Conservation (phyloP, 495 filamentous ascomycete species). For the Trypethelium eluteriae region DNA sequence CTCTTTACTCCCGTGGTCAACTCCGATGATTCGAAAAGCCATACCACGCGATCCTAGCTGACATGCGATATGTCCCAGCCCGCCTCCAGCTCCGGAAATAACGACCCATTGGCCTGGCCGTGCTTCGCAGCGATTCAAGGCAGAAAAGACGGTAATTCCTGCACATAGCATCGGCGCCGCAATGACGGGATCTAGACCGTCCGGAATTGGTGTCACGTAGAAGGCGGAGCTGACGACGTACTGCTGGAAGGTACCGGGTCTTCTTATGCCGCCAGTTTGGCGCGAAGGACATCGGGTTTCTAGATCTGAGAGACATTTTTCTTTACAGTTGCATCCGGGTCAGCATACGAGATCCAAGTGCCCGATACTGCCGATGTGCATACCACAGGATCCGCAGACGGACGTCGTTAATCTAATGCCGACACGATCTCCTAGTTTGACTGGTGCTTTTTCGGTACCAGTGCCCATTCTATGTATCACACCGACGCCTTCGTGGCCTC, state of each 20-base stretch:
- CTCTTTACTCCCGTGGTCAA: constrained; percentile 59
- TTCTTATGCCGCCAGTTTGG: background rate
- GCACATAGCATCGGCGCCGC: constrained; percentile 52
- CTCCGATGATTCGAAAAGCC: constrained; percentile 60
- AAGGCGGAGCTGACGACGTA: constrained; percentile 55
- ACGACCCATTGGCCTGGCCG: constrained; percentile 56
- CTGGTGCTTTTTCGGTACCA: constrained; percentile 41
- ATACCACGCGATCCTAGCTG: constrained; percentile 57
- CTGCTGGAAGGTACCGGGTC: constrained; percentile 64
- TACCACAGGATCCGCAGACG: constrained; percentile 31
- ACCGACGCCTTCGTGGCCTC: constrained; percentile 44
- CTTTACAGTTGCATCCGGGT: background rate
- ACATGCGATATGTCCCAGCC: constrained; percentile 45
- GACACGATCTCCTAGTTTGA: constrained; percentile 55
- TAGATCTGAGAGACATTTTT: constrained; percentile 4
- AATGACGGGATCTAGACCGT: constrained; percentile 47
- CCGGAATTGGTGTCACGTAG: constrained; percentile 63
- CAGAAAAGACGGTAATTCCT: constrained; percentile 36
- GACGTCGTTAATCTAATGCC: constrained; percentile 43
- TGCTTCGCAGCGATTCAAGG: constrained; percentile 49
- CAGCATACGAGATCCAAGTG: background rate
- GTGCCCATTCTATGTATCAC: constrained; percentile 48
- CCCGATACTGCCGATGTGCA: background rate
- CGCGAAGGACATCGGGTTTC: background rate
- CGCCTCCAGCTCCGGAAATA: constrained; percentile 43